These are phyloP conservation scores for Olyra latifolia DNA, from an alignment of 176 grass and related monocot species.

Conservation along the genomic window DNA sequence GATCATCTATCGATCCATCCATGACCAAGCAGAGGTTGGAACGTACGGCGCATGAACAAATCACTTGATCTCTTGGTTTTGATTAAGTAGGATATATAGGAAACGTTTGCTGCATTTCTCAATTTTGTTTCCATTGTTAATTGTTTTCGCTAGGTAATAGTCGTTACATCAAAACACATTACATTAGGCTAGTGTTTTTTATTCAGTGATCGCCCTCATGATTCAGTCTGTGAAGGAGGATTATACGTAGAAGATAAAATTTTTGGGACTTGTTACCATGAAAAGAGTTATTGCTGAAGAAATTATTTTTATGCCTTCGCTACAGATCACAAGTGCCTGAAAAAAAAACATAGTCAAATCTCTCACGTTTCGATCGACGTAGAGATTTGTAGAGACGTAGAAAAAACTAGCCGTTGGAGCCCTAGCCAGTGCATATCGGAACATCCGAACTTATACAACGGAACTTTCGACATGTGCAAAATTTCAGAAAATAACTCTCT, in stretches of 20 bases:
- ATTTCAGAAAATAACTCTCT: too few relatives aligned
- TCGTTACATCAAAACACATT: background rate
- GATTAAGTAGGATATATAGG: background rate
- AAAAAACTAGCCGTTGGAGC: too few relatives aligned
- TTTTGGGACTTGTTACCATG: background rate
- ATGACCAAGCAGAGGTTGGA: constrained; percentile 31
- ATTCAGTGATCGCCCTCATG: background rate
- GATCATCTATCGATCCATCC: constrained; percentile 21
- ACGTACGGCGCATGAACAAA: background rate
- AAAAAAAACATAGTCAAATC: too few relatives aligned
- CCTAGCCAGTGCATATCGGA: too few relatives aligned
- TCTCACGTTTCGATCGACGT: too few relatives aligned
- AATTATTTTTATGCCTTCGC: too few relatives aligned
- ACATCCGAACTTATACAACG: too few relatives aligned
- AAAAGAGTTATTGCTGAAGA: background rate
- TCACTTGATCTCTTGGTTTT: background rate
- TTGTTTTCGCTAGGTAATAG: background rate
- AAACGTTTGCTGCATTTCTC: constrained; percentile 18
- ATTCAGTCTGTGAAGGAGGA: background rate
- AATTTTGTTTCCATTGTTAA: background rate
- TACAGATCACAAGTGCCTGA: too few relatives aligned
- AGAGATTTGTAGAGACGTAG: too few relatives aligned
- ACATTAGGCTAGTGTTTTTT: background rate
- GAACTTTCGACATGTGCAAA: too few relatives aligned
- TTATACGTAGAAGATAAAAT: background rate